These are phyloP conservation scores for Lotus japonicus DNA, from an alignment of 306 rosid species.

Conservation along the genomic window DNA sequence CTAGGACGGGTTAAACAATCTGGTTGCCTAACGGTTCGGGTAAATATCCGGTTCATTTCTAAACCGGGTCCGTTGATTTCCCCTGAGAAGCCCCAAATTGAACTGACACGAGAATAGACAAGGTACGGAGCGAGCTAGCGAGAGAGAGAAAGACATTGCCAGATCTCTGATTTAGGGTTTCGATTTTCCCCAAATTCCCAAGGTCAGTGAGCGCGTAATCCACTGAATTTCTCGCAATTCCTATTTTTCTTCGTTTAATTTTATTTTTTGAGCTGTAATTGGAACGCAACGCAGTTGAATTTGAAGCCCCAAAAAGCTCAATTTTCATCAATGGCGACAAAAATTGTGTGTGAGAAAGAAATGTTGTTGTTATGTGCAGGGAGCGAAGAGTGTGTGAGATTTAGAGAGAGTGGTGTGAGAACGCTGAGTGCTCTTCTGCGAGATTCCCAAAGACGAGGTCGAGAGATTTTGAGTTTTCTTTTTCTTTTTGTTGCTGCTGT, in stretches of 20 bases:
- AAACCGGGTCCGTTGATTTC: not conserved
- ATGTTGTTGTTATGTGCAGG: slow-evolving; percentile 89
- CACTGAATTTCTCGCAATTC: slow-evolving; percentile 17
- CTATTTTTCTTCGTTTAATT: not conserved
- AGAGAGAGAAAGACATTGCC: slow-evolving; percentile 22
- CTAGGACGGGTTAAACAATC: no score
- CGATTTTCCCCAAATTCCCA: slow-evolving; percentile 20
- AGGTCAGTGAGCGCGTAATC: slow-evolving; percentile 76
- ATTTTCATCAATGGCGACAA: slow-evolving; percentile 38
- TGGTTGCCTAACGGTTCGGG: not conserved
- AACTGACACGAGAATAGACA: not conserved
- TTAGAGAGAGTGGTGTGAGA: slow-evolving; percentile 68
- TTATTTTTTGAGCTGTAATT: slow-evolving; percentile 31
- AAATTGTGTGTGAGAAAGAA: slow-evolving; percentile 80
- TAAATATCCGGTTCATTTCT: not conserved
- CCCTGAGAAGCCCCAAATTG: not conserved
- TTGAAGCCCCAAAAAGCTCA: slow-evolving; percentile 33
- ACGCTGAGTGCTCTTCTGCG: slow-evolving; percentile 43
- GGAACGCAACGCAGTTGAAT: slow-evolving; percentile 16
- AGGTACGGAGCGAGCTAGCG: slow-evolving; percentile 1
- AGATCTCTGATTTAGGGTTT: slow-evolving; percentile 41
- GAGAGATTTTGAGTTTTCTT: slow-evolving; percentile 47
- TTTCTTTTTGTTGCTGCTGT: slow-evolving; percentile 19
- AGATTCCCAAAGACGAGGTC: slow-evolving; percentile 25
- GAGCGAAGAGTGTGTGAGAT: slow-evolving; percentile 80